phyloP scores from a whole-genome alignment of 192 early-diverging fungal genomes.

The Podila minutissima region DNA sequence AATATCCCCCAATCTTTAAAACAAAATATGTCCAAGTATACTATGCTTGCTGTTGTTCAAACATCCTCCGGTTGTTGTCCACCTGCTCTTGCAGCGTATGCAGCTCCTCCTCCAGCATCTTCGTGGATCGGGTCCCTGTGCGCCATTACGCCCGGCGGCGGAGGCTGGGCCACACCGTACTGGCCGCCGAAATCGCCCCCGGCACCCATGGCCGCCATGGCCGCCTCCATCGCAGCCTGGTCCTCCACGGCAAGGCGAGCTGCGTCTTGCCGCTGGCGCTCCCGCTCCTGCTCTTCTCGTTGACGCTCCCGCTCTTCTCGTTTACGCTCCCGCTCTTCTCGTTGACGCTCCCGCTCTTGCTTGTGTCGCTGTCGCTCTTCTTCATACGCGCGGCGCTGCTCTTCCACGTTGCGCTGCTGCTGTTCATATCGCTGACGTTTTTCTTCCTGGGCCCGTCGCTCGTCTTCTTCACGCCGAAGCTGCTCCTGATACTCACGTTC shows the following conservation, averaged over 20 bases:
- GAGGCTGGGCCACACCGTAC: background rate
- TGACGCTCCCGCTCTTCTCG: background rate
- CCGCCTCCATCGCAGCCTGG: background rate
- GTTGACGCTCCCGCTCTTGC: background rate
- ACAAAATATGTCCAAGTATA: too few species aligned
- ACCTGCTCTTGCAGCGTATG: conserved; percentile 7
- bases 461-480: background rate
- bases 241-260: background rate
- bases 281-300: background rate
- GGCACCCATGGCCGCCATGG: background rate
- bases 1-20: too few species aligned
- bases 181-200: background rate
- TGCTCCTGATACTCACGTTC: background rate
- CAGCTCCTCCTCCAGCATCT: conserved; percentile 13
- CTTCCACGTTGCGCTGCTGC: background rate
- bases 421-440: background rate
- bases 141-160: background rate
- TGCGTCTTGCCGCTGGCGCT: background rate
- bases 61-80: background rate
- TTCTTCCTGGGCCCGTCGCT: background rate
- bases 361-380: background rate
- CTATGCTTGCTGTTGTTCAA: background rate
- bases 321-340: background rate
- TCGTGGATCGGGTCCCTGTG: background rate
- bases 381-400: background rate